A percentile compares a stretch with the other conserved stretches of the same genome.
Evolutionary conservation across 768 basidiomycete genomes (phyloP).

Genomic region (Tylopilus felleus): DNA sequence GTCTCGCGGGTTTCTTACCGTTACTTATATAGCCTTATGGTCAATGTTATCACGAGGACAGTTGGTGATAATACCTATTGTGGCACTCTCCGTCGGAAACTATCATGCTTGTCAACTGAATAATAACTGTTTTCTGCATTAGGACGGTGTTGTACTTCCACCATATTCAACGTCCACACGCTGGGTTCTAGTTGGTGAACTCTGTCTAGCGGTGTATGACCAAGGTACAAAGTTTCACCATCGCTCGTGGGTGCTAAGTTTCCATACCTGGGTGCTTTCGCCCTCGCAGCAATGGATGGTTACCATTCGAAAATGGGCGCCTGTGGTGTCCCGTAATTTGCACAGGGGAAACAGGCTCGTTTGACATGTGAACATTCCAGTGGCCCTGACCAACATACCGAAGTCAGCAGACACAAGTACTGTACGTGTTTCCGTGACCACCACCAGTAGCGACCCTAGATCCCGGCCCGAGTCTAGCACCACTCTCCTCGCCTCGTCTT

Average conservation of each 20-base stretch:
- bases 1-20: slow-evolving; percentile 15
- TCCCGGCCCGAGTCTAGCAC: background rate
- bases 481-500: background rate
- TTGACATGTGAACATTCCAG: slow-evolving; percentile 1
- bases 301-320: background rate
- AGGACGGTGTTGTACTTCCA: background rate
- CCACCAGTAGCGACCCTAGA: background rate
- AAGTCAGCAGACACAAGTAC: background rate
- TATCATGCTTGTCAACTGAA: background rate
- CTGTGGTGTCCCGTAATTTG: background rate
- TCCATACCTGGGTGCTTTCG: slow-evolving; percentile 5
- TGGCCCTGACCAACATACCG: background rate
- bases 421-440: background rate
- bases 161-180: background rate
- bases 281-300: background rate
- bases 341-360: background rate
- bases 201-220: background rate
- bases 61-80: background rate
- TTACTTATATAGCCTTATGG: background rate
- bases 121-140: background rate
- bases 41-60: background rate
- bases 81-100: background rate
- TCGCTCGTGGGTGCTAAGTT: slow-evolving; percentile 2
- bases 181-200: background rate
- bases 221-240: slow-evolving; percentile 8